Evolutionary conservation across 2,329 filamentous ascomycete genomes (phyloP).

Genomic region (Pestalotiopsis sp.): DNA sequence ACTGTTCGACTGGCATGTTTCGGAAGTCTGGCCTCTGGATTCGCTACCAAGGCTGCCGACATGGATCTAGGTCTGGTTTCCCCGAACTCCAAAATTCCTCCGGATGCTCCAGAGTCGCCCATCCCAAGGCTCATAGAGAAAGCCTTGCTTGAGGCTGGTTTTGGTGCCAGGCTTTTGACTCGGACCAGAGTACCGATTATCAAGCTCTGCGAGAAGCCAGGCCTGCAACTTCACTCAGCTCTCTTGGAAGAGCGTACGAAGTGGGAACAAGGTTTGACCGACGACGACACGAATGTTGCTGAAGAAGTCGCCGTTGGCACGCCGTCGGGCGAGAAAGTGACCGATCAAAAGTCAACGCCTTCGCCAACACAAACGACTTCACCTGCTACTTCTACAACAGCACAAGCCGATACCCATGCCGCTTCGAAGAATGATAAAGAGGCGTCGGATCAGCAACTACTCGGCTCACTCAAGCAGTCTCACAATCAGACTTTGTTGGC

Average conservation of each 20-base stretch:
- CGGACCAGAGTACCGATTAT: conserved; percentile 85
- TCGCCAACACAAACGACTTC: background rate
- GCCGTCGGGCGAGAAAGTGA: conserved; percentile 19
- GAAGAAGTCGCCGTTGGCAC: conserved; percentile 32
- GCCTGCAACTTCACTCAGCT: conserved; percentile 59
- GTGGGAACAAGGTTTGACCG: conserved; percentile 66
- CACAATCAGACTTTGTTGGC: conserved; percentile 42
- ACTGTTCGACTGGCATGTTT: conserved; percentile 76
- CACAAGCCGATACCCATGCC: conserved; percentile 12
- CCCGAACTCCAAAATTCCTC: conserved; percentile 56
- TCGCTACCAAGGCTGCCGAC: conserved; percentile 85
- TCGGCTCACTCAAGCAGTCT: conserved; percentile 43
- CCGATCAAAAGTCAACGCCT: background rate
- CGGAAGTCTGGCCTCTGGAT: conserved; percentile 82
- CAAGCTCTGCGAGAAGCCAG: conserved; percentile 78
- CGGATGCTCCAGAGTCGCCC: conserved; percentile 57
- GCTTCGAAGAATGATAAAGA: conserved; percentile 15
- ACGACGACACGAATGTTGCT: conserved; percentile 39
- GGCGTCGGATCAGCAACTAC: background rate
- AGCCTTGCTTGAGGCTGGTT: conserved; percentile 70
- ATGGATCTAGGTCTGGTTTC: conserved; percentile 86
- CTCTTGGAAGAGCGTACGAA: conserved; percentile 68
- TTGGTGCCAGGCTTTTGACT: conserved; percentile 77
- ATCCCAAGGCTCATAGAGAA: conserved; percentile 79
- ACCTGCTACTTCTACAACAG: background rate